Conservation (phyloP, 768 basidiomycete genomes). For the Lactarius trivialis region DNA sequence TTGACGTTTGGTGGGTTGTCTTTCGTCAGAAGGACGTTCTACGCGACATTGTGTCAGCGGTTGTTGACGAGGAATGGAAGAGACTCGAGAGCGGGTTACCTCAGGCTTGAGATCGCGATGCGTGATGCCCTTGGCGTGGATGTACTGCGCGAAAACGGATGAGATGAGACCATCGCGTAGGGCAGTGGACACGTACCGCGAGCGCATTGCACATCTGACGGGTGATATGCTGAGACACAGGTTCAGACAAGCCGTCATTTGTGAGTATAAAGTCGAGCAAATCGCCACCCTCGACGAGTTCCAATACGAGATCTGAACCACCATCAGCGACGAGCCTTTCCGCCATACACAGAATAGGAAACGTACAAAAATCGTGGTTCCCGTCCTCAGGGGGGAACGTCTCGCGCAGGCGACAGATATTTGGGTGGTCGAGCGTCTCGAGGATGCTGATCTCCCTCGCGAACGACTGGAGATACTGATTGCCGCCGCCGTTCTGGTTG, state of each 20-base stretch:
- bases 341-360: constrained; percentile 25
- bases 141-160: constrained; percentile 37
- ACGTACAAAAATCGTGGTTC: constrained; percentile 47
- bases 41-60: background rate
- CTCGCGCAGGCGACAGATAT: constrained; percentile 77
- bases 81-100: constrained; percentile 30
- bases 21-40: constrained; percentile 81
- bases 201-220: constrained; percentile 80
- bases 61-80: constrained; percentile 7
- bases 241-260: constrained; percentile 49
- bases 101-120: constrained; percentile 95
- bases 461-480: constrained; percentile 34
- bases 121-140: constrained; percentile 69
- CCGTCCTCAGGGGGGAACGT: constrained; percentile 58
- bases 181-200: constrained; percentile 39
- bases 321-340: background rate
- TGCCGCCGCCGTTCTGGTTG: constrained; percentile 1
- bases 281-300: constrained; percentile 84
- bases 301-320: constrained; percentile 65
- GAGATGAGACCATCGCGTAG: background rate
- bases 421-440: constrained; percentile 66
- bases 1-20: constrained; percentile 68
- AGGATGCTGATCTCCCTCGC: constrained; percentile 76
- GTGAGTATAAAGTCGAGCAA: constrained; percentile 73
- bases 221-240: constrained; percentile 59